These are phyloP conservation scores for Rhynchosporium secalis DNA, from an alignment of 2,329 filamentous ascomycete species.

Conservation along the genomic window DNA sequence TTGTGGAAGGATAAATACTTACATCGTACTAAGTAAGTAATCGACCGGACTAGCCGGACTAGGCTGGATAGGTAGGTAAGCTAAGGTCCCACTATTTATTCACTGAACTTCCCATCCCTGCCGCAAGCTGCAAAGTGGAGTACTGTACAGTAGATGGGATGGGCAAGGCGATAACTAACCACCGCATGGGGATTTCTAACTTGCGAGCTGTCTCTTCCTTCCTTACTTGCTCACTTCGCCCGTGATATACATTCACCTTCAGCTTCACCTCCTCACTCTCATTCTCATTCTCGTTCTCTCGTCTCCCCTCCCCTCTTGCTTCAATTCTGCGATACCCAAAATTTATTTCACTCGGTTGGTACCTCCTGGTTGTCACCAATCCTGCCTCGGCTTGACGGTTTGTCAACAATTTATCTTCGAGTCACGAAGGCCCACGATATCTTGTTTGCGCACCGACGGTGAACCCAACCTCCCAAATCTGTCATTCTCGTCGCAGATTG, in stretches of 20 bases:
- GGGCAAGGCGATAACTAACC: background rate
- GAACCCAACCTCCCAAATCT: background rate
- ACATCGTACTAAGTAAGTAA: too few species aligned
- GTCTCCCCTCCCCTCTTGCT: background rate
- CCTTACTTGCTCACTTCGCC: too few species aligned
- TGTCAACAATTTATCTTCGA: background rate
- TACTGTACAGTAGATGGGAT: background rate
- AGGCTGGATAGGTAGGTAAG: too few species aligned
- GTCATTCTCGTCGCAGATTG: background rate
- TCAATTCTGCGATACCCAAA: too few species aligned
- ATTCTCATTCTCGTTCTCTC: background rate
- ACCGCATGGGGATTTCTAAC: constrained; percentile 11
- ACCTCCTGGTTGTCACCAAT: too few species aligned
- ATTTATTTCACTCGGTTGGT: too few species aligned
- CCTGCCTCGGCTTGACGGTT: background rate
- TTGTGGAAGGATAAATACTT: too few species aligned
- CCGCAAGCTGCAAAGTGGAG: background rate
- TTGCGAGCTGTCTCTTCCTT: background rate
- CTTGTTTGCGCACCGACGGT: background rate
- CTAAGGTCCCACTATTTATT: too few species aligned
- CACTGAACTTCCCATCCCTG: background rate
- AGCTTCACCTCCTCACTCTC: background rate
- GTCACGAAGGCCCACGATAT: background rate
- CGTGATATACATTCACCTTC: background rate
- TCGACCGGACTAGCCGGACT: too few species aligned